phyloP scores from a whole-genome alignment of 116 monocot genomes.

The Phalaenopsis hybrid region DNA sequence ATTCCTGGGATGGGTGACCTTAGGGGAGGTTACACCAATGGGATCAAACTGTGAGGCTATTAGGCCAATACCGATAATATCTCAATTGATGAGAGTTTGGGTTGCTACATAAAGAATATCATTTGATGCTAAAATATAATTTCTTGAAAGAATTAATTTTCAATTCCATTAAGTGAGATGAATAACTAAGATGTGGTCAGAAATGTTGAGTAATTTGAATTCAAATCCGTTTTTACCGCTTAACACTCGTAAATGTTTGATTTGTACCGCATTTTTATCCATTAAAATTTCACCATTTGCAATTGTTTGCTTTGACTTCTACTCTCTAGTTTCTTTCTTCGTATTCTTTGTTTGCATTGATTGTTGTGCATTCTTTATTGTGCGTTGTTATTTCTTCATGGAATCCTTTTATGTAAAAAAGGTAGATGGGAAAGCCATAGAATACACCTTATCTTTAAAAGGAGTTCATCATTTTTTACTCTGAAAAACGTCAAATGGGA shows the following conservation, averaged over 20 bases:
- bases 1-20: too few relatives aligned
- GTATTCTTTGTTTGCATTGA: background rate
- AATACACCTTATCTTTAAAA: background rate
- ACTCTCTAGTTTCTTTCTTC: background rate
- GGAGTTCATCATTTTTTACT: background rate
- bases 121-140: background rate
- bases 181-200: background rate
- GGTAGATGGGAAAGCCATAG: background rate
- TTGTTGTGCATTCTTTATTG: background rate
- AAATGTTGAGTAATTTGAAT: background rate
- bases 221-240: background rate
- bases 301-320: background rate
- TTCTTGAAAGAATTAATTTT: background rate
- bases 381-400: background rate
- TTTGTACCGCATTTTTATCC: background rate
- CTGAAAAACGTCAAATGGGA: background rate
- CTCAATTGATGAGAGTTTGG: too few relatives aligned
- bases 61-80: too few relatives aligned
- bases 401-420: background rate
- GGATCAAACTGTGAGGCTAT: too few relatives aligned
- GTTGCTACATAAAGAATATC: background rate
- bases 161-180: background rate
- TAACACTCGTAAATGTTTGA: background rate
- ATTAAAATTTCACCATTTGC: background rate
- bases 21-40: too few relatives aligned